These are phyloP conservation scores for Fusarium newnesense DNA, from an alignment of 2,329 filamentous ascomycete species.

Conservation along the genomic window DNA sequence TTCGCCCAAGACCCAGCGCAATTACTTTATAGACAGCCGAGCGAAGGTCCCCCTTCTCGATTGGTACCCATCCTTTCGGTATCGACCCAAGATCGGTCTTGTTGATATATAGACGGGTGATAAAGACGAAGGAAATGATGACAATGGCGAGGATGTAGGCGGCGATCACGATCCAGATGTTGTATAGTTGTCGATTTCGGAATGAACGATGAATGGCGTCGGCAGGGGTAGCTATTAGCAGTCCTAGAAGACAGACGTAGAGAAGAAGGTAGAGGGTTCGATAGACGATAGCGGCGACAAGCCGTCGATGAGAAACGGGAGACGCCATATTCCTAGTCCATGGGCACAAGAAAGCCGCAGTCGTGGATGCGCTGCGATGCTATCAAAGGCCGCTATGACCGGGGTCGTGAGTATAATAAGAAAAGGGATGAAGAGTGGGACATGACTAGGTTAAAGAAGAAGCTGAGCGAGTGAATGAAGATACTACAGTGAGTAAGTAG, in stretches of 20 bases:
- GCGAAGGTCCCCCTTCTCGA: conserved; percentile 85
- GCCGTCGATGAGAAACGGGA: conserved; percentile 56
- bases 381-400: conserved; percentile 15
- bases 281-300: conserved; percentile 84
- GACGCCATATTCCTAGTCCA: conserved; percentile 37
- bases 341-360: conserved; percentile 7
- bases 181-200: conserved; percentile 73
- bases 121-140: conserved; percentile 80
- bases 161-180: conserved; percentile 83
- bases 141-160: conserved; percentile 78
- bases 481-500: conserved; percentile 14
- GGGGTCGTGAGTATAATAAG: conserved; percentile 23
- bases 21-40: conserved; percentile 82
- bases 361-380: conserved; percentile 3
- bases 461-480: conserved; percentile 32
- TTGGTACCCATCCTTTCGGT: conserved; percentile 85
- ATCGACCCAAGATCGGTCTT: conserved; percentile 82
- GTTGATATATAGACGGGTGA: conserved; percentile 86
- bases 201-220: conserved; percentile 85
- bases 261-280: conserved; percentile 80
- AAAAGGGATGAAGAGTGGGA: conserved; percentile 22
- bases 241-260: conserved; percentile 75
- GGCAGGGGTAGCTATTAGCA: conserved; percentile 82
- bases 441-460: conserved; percentile 45
- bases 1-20: conserved; percentile 75